Percentiles rank a stretch among this genome's conserved stretches.
Evolutionary conservation across 139 green algal species (phyloP).

Genomic region (Astrephomene gubernaculifera): DNA sequence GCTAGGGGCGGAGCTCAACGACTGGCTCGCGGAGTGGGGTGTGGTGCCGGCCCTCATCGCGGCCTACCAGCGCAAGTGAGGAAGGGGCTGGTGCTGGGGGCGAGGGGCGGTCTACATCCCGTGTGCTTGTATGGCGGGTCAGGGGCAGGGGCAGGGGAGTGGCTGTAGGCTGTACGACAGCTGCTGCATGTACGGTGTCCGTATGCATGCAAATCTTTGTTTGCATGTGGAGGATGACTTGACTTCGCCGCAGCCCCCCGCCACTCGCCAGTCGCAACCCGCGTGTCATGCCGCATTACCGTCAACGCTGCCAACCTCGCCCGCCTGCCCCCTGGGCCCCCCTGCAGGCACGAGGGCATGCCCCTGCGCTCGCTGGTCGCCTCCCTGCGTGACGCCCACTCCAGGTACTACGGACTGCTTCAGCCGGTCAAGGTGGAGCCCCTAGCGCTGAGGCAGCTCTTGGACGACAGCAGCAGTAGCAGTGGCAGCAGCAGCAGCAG

Average conservation of each 20-base stretch:
- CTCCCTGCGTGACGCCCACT: constrained; percentile 29
- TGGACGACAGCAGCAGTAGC: neutral
- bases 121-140: too few relatives aligned
- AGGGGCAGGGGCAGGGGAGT: too few relatives aligned
- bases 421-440: constrained; percentile 8
- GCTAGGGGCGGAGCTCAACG: constrained; percentile 24
- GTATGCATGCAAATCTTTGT: too few relatives aligned
- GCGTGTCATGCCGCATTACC: too few relatives aligned
- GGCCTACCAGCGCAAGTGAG: constrained; percentile 27
- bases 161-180: too few relatives aligned
- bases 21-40: constrained; percentile 29
- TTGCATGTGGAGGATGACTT: too few relatives aligned
- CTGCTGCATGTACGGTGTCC: too few relatives aligned
- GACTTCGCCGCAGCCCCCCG: too few relatives aligned
- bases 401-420: constrained; percentile 42
- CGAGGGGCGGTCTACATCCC: too few relatives aligned
- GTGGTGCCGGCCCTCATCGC: constrained; percentile 47
- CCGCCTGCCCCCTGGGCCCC: neutral
- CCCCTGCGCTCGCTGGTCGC: constrained; percentile 5
- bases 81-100: neutral
- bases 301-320: too few relatives aligned
- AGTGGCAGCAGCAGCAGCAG: neutral
- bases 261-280: too few relatives aligned
- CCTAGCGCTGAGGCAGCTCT: neutral
- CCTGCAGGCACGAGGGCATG: constrained; percentile 28